Evolutionary conservation across 2,329 filamentous ascomycete species (phyloP), one percentile per base, ranked within the genome.

Genomic region (Colletotrichum trifolii): DNA sequence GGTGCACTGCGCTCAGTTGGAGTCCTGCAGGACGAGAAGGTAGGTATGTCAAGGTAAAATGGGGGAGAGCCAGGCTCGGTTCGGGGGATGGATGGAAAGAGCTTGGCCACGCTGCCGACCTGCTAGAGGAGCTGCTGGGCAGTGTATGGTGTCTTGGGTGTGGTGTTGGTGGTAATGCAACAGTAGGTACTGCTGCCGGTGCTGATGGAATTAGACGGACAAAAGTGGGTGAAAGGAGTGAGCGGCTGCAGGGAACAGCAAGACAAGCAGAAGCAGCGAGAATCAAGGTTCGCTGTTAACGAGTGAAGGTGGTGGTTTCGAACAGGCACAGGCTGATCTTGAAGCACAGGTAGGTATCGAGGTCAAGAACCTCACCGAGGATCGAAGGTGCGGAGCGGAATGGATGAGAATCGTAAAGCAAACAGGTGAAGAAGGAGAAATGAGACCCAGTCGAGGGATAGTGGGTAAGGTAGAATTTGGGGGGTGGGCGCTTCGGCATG

Each of bases 401-500:
- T 33, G 42, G 43, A 39, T 36, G 48, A 60, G 42, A 48, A 13
- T 25, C 25, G 25, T 25, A 25, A 25, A 25, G 25, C 25, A 25
- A 33, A 43, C 49, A 42, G 40, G n/a, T 48, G 40, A 57, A 58
- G 55, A 5, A 58, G 39, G 55, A 65, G 48, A 40, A 65, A 58
- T 46, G 56, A 65, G 38, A 39, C 61, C 43, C 52, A 49, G 35
- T 40, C 55, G 52, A 64, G 57, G 48, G 60, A 43, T 40, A 25
- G 25, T 50, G 38, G 46, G 36, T 54, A 45, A 54, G 25, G 15
- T 17, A 25, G 25, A 25, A 25, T 25, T 25, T 25, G 25, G 25
- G 15, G 34, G 54, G 7, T 56, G 42, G 42, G 43, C 66, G 43
- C 46, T 58, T 58, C 67, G 69, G 70, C 57, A 63, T 64, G 61